Conservation (phyloP, 2,329 filamentous ascomycete genomes). For the Cordyceps cateniannulata region DNA sequence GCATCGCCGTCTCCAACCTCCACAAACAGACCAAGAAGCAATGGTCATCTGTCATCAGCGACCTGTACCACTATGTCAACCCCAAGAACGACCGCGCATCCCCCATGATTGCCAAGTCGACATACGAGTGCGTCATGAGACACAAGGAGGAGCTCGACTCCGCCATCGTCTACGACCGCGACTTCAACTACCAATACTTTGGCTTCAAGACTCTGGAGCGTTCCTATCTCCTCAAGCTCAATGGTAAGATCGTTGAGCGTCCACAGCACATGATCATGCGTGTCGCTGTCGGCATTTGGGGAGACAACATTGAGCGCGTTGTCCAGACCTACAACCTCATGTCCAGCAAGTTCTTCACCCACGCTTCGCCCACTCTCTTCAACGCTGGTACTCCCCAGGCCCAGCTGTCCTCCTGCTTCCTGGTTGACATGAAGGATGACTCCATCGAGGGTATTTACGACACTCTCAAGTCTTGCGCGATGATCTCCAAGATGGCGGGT, state of each 20-base stretch:
- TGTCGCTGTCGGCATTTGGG: slow-evolving; percentile 94
- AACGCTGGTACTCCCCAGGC: slow-evolving; percentile 93
- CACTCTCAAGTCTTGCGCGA: slow-evolving; percentile 96
- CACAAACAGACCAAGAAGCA: slow-evolving; percentile 99
- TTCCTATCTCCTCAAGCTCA: slow-evolving; percentile 91
- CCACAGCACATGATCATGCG: slow-evolving; percentile 99
- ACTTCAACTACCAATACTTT: slow-evolving; percentile 99
- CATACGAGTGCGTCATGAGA: slow-evolving; percentile 89
- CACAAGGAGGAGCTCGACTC: slow-evolving; percentile 97
- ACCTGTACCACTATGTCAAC: slow-evolving; percentile 94
- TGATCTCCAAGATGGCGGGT: slow-evolving; percentile 99
- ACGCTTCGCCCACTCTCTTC: slow-evolving; percentile 96
- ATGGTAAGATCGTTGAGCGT: slow-evolving; percentile 93
- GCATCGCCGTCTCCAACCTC: slow-evolving; percentile 97
- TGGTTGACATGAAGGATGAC: slow-evolving; percentile 99
- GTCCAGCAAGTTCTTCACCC: slow-evolving; percentile 98
- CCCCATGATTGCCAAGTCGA: slow-evolving; percentile 91
- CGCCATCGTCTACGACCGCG: slow-evolving; percentile 96
- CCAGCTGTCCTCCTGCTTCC: slow-evolving; percentile 95
- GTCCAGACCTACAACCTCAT: slow-evolving; percentile 98
- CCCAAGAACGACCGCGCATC: slow-evolving; percentile 77
- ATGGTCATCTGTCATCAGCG: slow-evolving; percentile 89
- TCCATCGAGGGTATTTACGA: slow-evolving; percentile 99
- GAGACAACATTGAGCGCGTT: slow-evolving; percentile 87
- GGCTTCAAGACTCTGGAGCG: slow-evolving; percentile 99